phyloP scores from a whole-genome alignment of 2,329 filamentous ascomycete genomes.

The Colletotrichum somersetense region DNA sequence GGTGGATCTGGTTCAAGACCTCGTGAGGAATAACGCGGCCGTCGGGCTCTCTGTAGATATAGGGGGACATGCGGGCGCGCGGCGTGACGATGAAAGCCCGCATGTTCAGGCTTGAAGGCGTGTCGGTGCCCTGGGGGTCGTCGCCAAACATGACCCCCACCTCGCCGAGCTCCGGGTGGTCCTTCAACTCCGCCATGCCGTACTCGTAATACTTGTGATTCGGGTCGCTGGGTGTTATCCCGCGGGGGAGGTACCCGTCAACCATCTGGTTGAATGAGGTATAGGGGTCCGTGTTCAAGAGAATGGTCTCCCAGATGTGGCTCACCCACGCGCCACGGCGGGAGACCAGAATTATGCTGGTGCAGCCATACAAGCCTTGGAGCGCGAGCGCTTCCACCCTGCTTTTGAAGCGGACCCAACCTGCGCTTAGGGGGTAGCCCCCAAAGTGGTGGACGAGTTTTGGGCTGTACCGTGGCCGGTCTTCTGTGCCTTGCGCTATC shows the following conservation, averaged over 20 bases:
- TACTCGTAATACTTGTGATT: background rate
- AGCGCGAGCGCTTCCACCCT: background rate
- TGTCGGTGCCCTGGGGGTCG: background rate
- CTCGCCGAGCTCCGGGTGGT: background rate
- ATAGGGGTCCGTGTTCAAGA: background rate
- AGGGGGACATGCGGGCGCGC: background rate
- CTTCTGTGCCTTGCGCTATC: background rate
- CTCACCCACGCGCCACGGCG: background rate
- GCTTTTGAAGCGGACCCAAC: background rate
- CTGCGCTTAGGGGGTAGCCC: background rate
- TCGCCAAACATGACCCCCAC: background rate
- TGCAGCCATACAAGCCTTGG: background rate
- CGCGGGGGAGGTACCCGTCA: background rate
- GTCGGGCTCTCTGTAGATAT: accelerated
- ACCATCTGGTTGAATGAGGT: background rate
- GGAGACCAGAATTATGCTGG: background rate
- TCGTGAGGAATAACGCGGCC: background rate
- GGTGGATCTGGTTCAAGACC: background rate
- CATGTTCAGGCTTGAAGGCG: background rate
- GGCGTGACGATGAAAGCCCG: background rate
- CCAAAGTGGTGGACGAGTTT: background rate
- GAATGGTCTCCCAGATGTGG: background rate
- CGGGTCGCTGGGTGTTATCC: background rate
- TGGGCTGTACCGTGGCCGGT: background rate
- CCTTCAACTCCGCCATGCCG: background rate